phyloP scores from a whole-genome alignment of 176 grass and related monocot genomes.

The Zoysia pacifica region DNA sequence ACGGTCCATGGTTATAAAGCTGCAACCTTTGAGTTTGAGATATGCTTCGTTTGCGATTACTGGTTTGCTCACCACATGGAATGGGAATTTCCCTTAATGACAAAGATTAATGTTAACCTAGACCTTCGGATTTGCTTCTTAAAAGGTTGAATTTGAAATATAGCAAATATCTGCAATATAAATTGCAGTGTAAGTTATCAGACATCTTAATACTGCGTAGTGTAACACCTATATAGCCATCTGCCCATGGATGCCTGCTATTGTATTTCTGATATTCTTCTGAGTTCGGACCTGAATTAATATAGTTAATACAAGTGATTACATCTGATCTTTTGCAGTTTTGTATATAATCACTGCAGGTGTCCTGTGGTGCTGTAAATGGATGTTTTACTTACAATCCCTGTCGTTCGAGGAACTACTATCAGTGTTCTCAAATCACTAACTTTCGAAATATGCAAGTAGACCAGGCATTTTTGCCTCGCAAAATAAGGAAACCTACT shows the following conservation, averaged over 20 bases:
- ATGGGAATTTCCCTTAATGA: conserved; percentile 10
- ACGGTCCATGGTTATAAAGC: neutral
- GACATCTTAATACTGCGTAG: neutral
- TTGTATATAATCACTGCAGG: conserved; percentile 32
- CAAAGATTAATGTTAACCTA: neutral
- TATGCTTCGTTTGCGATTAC: neutral
- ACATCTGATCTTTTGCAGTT: neutral
- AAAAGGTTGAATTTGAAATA: neutral
- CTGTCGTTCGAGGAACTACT: conserved; percentile 31
- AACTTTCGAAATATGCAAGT: conserved; percentile 34
- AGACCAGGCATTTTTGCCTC: conserved; percentile 33
- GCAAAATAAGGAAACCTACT: conserved; percentile 42
- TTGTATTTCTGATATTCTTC: neutral
- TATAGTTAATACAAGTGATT: neutral
- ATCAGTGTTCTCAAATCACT: conserved; percentile 14
- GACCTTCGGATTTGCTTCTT: neutral
- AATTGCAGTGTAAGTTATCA: neutral
- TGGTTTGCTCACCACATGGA: neutral
- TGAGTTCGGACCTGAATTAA: neutral
- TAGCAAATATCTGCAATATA: neutral
- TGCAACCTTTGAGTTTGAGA: neutral
- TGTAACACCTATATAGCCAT: neutral
- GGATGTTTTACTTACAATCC: conserved; percentile 34
- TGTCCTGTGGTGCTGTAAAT: conserved; percentile 40
- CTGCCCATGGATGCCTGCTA: neutral